These are phyloP conservation scores for Leptographium flavum DNA, from an alignment of 2,329 filamentous ascomycete genomes.

Conservation along the genomic window DNA sequence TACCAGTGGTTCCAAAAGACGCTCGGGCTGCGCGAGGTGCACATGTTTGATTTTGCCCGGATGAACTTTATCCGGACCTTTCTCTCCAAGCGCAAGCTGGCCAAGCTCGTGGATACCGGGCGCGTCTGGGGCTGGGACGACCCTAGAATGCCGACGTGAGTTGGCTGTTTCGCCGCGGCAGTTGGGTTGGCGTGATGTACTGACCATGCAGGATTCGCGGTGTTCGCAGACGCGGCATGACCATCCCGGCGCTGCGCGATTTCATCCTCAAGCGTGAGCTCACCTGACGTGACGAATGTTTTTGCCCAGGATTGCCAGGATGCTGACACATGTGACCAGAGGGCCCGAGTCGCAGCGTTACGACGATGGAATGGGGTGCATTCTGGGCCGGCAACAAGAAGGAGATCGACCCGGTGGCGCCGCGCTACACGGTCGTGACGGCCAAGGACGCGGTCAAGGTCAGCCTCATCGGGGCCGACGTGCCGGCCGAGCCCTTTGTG, in stretches of 20 bases:
- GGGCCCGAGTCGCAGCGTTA: constrained; percentile 71
- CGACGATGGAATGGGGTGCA: constrained; percentile 68
- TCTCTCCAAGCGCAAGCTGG: constrained; percentile 74
- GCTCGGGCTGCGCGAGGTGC: constrained; percentile 58
- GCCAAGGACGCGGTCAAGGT: constrained; percentile 59
- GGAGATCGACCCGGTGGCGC: constrained; percentile 63
- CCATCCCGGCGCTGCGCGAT: constrained; percentile 62
- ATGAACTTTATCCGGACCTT: constrained; percentile 77
- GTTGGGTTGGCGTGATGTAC: not conserved
- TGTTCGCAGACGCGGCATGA: constrained; percentile 65
- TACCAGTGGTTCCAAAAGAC: constrained; percentile 76
- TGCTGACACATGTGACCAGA: constrained; percentile 19
- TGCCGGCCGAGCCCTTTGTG: constrained; percentile 43
- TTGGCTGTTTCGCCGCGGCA: constrained; percentile 17
- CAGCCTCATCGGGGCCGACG: constrained; percentile 53
- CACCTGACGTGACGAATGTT: not conserved
- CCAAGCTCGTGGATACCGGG: constrained; percentile 64
- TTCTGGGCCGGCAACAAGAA: constrained; percentile 69
- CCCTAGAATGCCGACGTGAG: constrained; percentile 62
- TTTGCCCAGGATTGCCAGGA: not conserved
- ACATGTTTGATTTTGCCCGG: constrained; percentile 75
- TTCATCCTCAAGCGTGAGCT: constrained; percentile 57
- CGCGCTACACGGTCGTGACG: constrained; percentile 59
- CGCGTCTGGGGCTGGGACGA: constrained; percentile 78
- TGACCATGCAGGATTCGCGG: constrained; percentile 33